These are phyloP conservation scores for Chrysosporium keratinophilum DNA, from an alignment of 2,329 filamentous ascomycete genomes.

Conservation along the genomic window DNA sequence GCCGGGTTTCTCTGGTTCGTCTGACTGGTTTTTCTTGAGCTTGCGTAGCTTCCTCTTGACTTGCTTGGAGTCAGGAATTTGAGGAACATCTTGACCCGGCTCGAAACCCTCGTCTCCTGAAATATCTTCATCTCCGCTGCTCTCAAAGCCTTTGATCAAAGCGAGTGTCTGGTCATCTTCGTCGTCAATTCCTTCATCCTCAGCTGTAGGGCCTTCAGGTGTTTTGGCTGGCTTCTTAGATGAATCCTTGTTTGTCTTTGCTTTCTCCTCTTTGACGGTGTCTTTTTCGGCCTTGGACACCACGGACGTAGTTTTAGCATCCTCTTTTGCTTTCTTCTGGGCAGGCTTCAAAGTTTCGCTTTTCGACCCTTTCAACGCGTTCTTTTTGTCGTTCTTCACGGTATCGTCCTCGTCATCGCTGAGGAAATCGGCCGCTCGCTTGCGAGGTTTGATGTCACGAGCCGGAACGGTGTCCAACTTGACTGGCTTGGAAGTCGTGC, in stretches of 20 bases:
- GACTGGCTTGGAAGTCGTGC: conserved; percentile 14
- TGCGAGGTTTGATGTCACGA: conserved; percentile 35
- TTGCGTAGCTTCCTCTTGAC: conserved; percentile 43
- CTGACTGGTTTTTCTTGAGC: conserved; percentile 36
- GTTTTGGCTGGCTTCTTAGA: conserved; percentile 16
- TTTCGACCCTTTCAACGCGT: conserved; percentile 37
- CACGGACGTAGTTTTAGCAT: conserved; percentile 17
- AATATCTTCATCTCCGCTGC: conserved; percentile 41
- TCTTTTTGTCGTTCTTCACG: conserved; percentile 34
- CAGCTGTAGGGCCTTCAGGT: conserved; percentile 2
- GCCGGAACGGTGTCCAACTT: conserved; percentile 29
- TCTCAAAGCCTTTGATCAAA: conserved; percentile 47
- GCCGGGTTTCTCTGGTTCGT: conserved; percentile 47
- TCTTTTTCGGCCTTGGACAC: conserved; percentile 29
- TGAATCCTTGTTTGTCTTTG: conserved; percentile 14
- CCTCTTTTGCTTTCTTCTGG: conserved; percentile 40
- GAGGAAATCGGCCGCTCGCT: conserved; percentile 41
- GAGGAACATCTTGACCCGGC: conserved; percentile 34
- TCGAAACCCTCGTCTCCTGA: conserved; percentile 40
- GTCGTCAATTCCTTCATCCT: conserved; percentile 24
- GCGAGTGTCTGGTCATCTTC: conserved; percentile 45
- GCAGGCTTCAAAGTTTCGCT: conserved; percentile 16
- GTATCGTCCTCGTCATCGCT: conserved; percentile 32
- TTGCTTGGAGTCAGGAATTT: conserved; percentile 37
- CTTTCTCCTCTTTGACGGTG: conserved; percentile 23